These are phyloP conservation scores for Pseudogymnoascus sp. DNA, from an alignment of 2,329 filamentous ascomycete species.

Conservation along the genomic window DNA sequence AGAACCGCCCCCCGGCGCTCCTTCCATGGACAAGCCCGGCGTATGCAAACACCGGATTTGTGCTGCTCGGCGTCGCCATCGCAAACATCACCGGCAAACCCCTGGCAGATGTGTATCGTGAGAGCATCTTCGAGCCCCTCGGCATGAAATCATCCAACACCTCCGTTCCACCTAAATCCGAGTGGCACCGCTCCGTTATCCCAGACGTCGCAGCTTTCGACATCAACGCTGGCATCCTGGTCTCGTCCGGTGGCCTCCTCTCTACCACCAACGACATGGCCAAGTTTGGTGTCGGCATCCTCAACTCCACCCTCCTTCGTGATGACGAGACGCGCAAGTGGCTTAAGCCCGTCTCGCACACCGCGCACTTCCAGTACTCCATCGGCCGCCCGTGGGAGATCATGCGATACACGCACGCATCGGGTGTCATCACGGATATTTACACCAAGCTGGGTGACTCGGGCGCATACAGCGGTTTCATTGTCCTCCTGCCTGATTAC, in stretches of 20 bases:
- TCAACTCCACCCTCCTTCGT: constrained; percentile 34
- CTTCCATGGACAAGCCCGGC: constrained; percentile 35
- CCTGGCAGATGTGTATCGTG: constrained; percentile 32
- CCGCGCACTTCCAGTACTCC: constrained; percentile 30
- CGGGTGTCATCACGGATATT: constrained; percentile 36
- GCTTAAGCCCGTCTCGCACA: constrained; percentile 36
- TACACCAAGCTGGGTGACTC: constrained; percentile 40
- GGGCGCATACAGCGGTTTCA: constrained; percentile 32
- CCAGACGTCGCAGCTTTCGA: constrained; percentile 30
- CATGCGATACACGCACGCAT: constrained; percentile 29
- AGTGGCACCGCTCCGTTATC: background rate
- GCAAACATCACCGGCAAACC: constrained; percentile 35
- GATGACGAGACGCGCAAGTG: constrained; percentile 34
- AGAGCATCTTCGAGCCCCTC: constrained; percentile 34
- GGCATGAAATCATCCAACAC: constrained; percentile 35
- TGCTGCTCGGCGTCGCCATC: constrained; percentile 37
- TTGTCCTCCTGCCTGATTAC: constrained; percentile 39
- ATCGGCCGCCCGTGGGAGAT: constrained; percentile 43
- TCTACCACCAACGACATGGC: constrained; percentile 35
- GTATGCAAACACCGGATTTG: constrained; percentile 42
- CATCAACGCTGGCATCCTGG: constrained; percentile 26
- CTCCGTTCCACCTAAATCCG: constrained; percentile 24
- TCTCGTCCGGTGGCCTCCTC: constrained; percentile 32
- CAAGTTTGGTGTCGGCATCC: constrained; percentile 34
- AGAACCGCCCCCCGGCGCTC: constrained; percentile 32